Base-by-base conservation (phyloP, 1,139 yeast species). In the Ogataea hybrid region DNA sequence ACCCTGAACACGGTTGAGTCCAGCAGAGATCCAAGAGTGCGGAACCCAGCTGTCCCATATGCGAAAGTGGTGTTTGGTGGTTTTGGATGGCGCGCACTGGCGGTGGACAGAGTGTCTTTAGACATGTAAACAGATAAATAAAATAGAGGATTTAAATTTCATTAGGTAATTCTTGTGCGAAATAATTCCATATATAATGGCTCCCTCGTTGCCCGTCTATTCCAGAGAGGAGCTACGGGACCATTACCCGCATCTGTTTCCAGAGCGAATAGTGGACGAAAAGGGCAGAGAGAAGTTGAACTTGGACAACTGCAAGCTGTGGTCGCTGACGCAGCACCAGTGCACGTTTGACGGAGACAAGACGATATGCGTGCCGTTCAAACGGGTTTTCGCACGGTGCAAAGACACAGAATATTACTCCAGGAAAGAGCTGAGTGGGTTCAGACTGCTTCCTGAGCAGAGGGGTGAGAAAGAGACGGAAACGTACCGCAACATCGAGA, bases 31-130 rank as follows among this genome's bases (percentile, higher is more conserved):
- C 96, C 92, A 43, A 77, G 69, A 70, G 83, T 82, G 50, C 99
- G 79, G 69, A 94, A 92, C 7, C 99, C 99, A 1, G 99, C 98
- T 1, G 99, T 92, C 15, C 99, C 99, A 60, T 92, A 92, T 14
- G 76, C 65, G 59, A 76, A 84, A 2, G 53, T 59, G 35, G 72
- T 58, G 16, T 66, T 69, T 12, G 67, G 67, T 0, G 84, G 77
- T 52, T 73, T 71, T 15, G 77, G 72, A 49, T 75, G 74, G 25
- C 39, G 44, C 4, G 42, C 25, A 30, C 46, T 54, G 3, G 10
- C 64, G 67, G 5, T 69, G 23, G 72, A 71, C 21, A 39, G 70
- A 62, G 6, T 74, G 70, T 37, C 48, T 10, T 63, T 15, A 3
- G 25, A 20, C 35, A 32, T 29, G 16, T 5, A 9, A 22, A 21